phyloP scores from a whole-genome alignment of 2,329 filamentous ascomycete genomes.

The Sarocladium oryzae region DNA sequence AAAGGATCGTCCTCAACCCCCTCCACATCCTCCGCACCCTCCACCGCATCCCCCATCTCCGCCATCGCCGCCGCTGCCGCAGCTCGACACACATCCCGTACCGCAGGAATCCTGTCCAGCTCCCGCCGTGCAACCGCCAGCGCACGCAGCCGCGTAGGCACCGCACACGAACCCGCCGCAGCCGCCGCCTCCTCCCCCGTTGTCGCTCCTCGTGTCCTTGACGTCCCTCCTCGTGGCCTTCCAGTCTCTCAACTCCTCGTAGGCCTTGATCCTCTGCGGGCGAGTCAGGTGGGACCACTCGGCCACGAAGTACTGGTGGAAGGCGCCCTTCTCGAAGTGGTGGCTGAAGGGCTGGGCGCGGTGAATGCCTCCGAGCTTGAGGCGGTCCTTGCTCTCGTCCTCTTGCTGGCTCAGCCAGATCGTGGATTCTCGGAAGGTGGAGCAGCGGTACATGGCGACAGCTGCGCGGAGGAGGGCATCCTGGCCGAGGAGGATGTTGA shows the following conservation, averaged over 20 bases:
- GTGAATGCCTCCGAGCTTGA: constrained; percentile 35
- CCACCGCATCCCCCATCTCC: constrained; percentile 13
- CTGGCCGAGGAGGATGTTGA: constrained; percentile 26
- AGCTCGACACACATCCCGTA: constrained; percentile 16
- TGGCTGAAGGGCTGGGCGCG: constrained; percentile 35
- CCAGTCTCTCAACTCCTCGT: constrained; percentile 20
- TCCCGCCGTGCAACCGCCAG: constrained; percentile 13
- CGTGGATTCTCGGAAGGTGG: constrained; percentile 22
- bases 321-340: constrained; percentile 26
- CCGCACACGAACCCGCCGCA: constrained; percentile 15
- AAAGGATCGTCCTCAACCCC: constrained; percentile 7
- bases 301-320: constrained; percentile 23
- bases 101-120: constrained; percentile 18
- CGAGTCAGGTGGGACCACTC: constrained; percentile 19
- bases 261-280: constrained; percentile 15
- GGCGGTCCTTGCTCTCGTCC: constrained; percentile 20
- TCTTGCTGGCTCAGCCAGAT: constrained; percentile 25
- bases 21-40: constrained; percentile 16
- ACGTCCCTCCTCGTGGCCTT: constrained; percentile 15
- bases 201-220: not conserved
- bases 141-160: constrained; percentile 8
- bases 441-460: constrained; percentile 27
- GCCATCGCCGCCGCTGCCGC: constrained; percentile 11
- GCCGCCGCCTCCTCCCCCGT: constrained; percentile 13
- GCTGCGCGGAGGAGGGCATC: constrained; percentile 25